phyloP scores from a whole-genome alignment of 352 stramenopile species.

The Globisporangium takayamanum region DNA sequence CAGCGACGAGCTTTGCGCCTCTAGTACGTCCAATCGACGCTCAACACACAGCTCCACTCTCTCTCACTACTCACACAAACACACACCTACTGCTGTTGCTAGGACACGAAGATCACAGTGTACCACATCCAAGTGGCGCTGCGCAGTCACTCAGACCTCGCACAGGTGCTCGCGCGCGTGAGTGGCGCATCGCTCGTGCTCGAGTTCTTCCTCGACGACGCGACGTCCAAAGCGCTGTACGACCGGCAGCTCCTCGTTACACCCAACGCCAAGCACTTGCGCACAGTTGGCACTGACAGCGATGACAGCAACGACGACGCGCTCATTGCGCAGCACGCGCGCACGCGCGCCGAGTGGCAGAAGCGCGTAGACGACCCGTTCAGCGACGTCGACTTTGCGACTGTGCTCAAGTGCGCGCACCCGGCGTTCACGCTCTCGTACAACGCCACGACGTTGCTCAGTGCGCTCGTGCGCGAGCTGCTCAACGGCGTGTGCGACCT shows the following conservation, averaged over 20 bases:
- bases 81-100: not conserved
- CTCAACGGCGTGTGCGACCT: slow-evolving; percentile 41
- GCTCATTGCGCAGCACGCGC: slow-evolving; percentile 34
- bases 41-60: not conserved
- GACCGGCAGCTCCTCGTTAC: slow-evolving; percentile 30
- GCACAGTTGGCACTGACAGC: not conserved
- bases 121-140: slow-evolving; percentile 49
- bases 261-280: slow-evolving; percentile 40
- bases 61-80: not conserved
- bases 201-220: slow-evolving; percentile 49
- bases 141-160: slow-evolving; percentile 33
- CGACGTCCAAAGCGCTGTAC: slow-evolving; percentile 36
- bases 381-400: slow-evolving; percentile 49
- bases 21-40: slow-evolving; percentile 12
- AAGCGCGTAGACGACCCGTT: slow-evolving; percentile 56
- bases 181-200: slow-evolving; percentile 30
- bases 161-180: slow-evolving; percentile 26
- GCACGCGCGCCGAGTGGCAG: slow-evolving; percentile 46
- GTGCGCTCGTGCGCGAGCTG: slow-evolving; percentile 42
- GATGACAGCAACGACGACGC: slow-evolving; percentile 21
- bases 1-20: slow-evolving; percentile 17
- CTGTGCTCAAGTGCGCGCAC: slow-evolving; percentile 53
- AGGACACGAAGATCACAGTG: slow-evolving; percentile 46
- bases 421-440: slow-evolving; percentile 54
- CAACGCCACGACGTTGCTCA: slow-evolving; percentile 41